Percentiles rank a stretch among this genome's conserved stretches.
These are phyloP conservation scores for Phlegmacium glaucopus DNA, from an alignment of 768 basidiomycete species.

Conservation along the genomic window DNA sequence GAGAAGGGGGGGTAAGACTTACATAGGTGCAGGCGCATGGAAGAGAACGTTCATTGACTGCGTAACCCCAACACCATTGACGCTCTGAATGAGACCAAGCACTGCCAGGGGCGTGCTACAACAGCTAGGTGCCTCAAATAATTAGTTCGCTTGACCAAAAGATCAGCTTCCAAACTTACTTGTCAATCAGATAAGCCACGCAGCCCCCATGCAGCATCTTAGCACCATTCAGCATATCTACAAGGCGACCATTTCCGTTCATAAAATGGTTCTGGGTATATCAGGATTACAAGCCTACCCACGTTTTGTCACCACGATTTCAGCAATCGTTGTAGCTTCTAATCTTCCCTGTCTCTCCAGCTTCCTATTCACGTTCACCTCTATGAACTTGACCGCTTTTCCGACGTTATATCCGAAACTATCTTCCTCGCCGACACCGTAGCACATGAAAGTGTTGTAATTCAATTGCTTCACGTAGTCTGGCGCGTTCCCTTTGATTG, in stretches of 20 bases:
- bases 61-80: conserved; percentile 74
- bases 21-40: conserved; percentile 66
- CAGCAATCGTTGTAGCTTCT: conserved; percentile 61
- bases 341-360: conserved; percentile 45
- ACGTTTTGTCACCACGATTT: conserved; percentile 63
- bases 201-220: conserved; percentile 78
- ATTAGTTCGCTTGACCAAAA: background rate
- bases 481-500: conserved; percentile 62
- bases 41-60: conserved; percentile 68
- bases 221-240: conserved; percentile 74
- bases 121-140: conserved; percentile 36
- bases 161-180: too few relatives aligned
- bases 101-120: conserved; percentile 67
- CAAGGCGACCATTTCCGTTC: background rate
- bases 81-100: conserved; percentile 54
- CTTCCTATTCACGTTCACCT: conserved; percentile 50
- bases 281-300: conserved; percentile 17
- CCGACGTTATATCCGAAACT: conserved; percentile 64
- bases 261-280: conserved; percentile 1
- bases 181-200: conserved; percentile 71
- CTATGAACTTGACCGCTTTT: conserved; percentile 54
- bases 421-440: conserved; percentile 65
- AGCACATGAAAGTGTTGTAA: conserved; percentile 63
- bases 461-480: conserved; percentile 62
- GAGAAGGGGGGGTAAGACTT: conserved; percentile 22